These are phyloP conservation scores for Ploettnerulaceae sp. DNA, from an alignment of 2,329 filamentous ascomycete genomes.

Conservation along the genomic window DNA sequence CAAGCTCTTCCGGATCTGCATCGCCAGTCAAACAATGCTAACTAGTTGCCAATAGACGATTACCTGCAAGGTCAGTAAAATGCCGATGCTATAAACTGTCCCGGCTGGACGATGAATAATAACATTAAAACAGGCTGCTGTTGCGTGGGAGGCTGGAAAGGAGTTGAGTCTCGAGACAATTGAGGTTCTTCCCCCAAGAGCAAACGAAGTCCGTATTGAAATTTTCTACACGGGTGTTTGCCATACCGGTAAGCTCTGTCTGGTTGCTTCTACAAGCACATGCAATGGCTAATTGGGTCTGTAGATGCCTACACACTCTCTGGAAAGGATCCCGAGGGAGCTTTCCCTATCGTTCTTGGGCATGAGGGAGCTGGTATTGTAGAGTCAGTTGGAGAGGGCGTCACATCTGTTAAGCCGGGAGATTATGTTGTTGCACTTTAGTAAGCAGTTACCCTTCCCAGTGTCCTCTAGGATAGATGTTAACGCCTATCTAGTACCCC, in stretches of 20 bases:
- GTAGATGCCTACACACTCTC: slow-evolving; percentile 89
- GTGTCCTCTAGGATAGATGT: background rate
- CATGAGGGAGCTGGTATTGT: slow-evolving; percentile 91
- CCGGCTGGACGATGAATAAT: slow-evolving; percentile 7
- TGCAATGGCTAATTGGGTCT: slow-evolving; percentile 11
- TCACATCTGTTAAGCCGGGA: slow-evolving; percentile 88
- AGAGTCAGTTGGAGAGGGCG: slow-evolving; percentile 89
- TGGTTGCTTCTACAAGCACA: background rate
- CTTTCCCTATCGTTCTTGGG: slow-evolving; percentile 82
- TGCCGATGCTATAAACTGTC: background rate
- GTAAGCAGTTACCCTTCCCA: slow-evolving; percentile 43
- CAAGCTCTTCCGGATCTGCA: background rate
- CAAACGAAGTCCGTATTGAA: slow-evolving; percentile 93
- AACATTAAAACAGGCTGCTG: slow-evolving; percentile 60
- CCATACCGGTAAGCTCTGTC: slow-evolving; percentile 69
- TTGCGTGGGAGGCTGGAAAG: slow-evolving; percentile 95
- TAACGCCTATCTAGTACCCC: slow-evolving; percentile 62
- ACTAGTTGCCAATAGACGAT: slow-evolving; percentile 27
- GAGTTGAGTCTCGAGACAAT: slow-evolving; percentile 85
- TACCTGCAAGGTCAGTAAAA: slow-evolving; percentile 33
- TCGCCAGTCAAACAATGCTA: slow-evolving; percentile 10
- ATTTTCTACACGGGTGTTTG: slow-evolving; percentile 98
- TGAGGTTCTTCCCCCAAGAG: slow-evolving; percentile 82
- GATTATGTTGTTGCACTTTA: slow-evolving; percentile 90
- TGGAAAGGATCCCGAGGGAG: slow-evolving; percentile 95